Percentiles rank a stretch among this genome's conserved stretches.
Conservation (phyloP, 805 yeast genomes). For the Cephaloascus albidus region DNA sequence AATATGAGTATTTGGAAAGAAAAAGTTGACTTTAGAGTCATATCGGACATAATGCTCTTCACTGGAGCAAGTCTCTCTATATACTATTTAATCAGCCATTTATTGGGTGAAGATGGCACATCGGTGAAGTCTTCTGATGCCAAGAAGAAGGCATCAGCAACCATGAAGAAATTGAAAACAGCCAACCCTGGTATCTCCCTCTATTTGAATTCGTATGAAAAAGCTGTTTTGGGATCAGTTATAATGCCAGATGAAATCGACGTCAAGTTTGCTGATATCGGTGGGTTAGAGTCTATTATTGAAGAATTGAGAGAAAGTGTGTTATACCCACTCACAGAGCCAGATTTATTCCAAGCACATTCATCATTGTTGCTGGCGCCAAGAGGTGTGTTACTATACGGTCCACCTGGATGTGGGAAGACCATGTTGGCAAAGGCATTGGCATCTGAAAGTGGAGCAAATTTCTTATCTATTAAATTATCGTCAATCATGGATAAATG, state of each 20-base stretch:
- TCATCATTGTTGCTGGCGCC: constrained; percentile 76
- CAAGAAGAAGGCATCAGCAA: constrained; percentile 49
- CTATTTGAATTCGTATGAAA: constrained; percentile 65
- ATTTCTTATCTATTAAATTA: constrained; percentile 84
- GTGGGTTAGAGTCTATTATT: constrained; percentile 77
- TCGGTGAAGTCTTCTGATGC: constrained; percentile 43
- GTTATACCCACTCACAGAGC: constrained; percentile 70
- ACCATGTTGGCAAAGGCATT: constrained; percentile 96
- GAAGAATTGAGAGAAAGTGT: constrained; percentile 86
- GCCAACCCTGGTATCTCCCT: constrained; percentile 50
- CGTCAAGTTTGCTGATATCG: constrained; percentile 73
- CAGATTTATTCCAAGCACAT: constrained; percentile 64
- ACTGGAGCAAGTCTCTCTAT: constrained; percentile 62
- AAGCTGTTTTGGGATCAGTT: constrained; percentile 64
- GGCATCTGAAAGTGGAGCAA: constrained; percentile 87
- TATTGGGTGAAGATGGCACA: constrained; percentile 21
- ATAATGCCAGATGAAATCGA: constrained; percentile 79
- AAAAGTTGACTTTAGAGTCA: constrained; percentile 24
- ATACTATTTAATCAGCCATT: constrained; percentile 46
- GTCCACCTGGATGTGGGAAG: constrained; percentile 98
- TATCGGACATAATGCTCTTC: constrained; percentile 39
- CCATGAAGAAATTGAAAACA: constrained; percentile 46
- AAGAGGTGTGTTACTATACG: constrained; percentile 84
- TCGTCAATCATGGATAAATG: constrained; percentile 93
- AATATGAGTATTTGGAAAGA: constrained; percentile 5